Base-by-base conservation (phyloP, 2,329 filamentous ascomycete species). In the Didymella lethalis region DNA sequence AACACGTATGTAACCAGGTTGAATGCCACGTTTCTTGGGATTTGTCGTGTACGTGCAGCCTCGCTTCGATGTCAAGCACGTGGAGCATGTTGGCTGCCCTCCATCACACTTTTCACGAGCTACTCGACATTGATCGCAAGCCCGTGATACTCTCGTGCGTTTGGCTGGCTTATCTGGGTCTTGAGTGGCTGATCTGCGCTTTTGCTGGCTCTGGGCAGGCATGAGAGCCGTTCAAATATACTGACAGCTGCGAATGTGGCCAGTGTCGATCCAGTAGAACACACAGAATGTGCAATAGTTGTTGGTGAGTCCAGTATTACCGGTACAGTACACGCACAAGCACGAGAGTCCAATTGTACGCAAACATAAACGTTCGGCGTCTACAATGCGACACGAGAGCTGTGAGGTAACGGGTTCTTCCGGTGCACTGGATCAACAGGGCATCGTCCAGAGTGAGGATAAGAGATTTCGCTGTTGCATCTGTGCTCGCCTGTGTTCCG, bases 1-100 rank as follows among this genome's bases (percentile, higher is more conserved):
- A 0, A 89, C 89, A 32, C 90, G 85, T 54, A 93, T 88, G 70
- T 93, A 92, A 16, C 91, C 90, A n/a, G 90, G 90, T 67, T 90
- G 90, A 11, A 93, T 86, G 4, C 91, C 90, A 63, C 90, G 83
- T 74, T 92, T 92, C 76, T 91, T 92, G 7, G 89, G 87, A 53
- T 86, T 87, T 53, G 88, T 84, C 61, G 89, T 86, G 73, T 93
- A 93, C 16, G 88, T 88, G 74, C 91, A 93, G 32, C 81, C 75
- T 48, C 90, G 83, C 53, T 84, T 85, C 60, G 89, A 85, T 4
- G 84, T 80, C 7, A 82, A 81, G 77, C 90, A 92, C 2, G 88
- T 88, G 46, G 85, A 86, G 73, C 90, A 92, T 14, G 81, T 80
- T 6, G 89, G 89, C 64, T 87, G 86, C 11, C 81, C 80, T 16